Base-by-base conservation (phyloP, 2,329 filamentous ascomycete species). In the Xylaria sp. region DNA sequence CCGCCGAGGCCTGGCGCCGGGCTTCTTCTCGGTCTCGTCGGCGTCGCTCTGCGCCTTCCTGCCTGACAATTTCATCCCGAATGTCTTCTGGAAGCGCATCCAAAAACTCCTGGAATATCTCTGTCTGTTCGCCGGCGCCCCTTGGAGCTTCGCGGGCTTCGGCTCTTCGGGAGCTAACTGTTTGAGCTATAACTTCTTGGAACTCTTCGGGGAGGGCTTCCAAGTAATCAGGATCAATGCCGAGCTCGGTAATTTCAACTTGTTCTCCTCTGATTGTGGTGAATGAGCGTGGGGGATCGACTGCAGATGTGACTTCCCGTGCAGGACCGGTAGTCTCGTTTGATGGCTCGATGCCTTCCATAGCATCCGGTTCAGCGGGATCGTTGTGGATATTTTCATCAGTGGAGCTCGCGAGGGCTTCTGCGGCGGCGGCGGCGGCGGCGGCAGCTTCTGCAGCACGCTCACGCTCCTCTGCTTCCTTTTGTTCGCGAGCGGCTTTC, bases 141-240 rank as follows among this genome's bases (percentile, higher is more conserved):
- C 84, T 85, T 21, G 86, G 87, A 74, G 87, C 78, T 80, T 90
- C 75, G 73, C 89, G 77, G 41, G 92, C 91, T 75, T 95, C 87
- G 7, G 90, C 90, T 65, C 94, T 88, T 67, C 94, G 87, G 67
- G 92, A 88, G 54, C 91, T 92, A 65, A 97, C 86, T 61, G 96
- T 93, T 64, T 93, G 89, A 75, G 96, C 92, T 67, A 99, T 91
- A 49, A 99, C 95, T 74, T 99, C 95, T 75, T 98, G 86, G 73
- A 98, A 88, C 63, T 99, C 96, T 70, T 99, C 95, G 0, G 95
- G 95, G n/a, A 99, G 80, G n/a, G 94, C 96, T 61, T 95, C 92
- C 6, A 99, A 86, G 76, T 97, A 99, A 58, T 96, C 93, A 15
- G 90, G 86, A 73, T 99, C 95, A 69, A 99, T 98, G 49, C 94